These are phyloP conservation scores for Citrus australasica DNA, from an alignment of 345 rosid species.

Conservation along the genomic window DNA sequence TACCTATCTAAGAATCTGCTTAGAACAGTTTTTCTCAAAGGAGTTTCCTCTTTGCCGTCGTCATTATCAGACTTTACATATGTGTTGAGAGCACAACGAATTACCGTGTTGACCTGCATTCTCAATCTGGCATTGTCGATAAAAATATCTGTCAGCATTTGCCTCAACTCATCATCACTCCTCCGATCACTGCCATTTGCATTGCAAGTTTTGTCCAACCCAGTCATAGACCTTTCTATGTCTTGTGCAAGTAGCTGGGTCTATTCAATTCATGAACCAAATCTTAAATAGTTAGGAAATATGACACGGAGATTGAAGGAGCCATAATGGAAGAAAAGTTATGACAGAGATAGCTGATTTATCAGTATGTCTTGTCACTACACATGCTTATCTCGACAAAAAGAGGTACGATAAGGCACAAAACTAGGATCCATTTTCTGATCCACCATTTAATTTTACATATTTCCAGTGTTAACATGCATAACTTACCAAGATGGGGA, in stretches of 20 bases:
- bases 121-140: conserved; percentile 79
- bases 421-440: not conserved
- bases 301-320: not conserved
- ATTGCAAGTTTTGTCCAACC: conserved; percentile 22
- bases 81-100: conserved; percentile 59
- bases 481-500: not conserved
- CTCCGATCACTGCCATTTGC: conserved; percentile 24
- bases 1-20: conserved; percentile 64
- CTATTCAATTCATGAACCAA: conserved; percentile 30
- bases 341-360: not conserved
- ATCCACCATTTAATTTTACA: not conserved
- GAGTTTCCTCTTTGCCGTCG: conserved; percentile 31
- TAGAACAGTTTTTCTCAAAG: conserved; percentile 63
- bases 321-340: not conserved
- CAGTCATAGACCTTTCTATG: conserved; percentile 37
- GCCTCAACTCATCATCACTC: conserved; percentile 48
- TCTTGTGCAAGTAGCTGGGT: conserved; percentile 89
- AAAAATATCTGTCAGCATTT: conserved; percentile 71
- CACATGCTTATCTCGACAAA: not conserved
- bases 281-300: not conserved
- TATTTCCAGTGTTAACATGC: not conserved
- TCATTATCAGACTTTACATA: conserved; percentile 40
- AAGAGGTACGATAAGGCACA: not conserved
- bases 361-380: not conserved
- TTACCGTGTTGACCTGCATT: conserved; percentile 70